Base-by-base conservation (phyloP, 495 filamentous ascomycete species). In the Hyaloscypha bicolor region DNA sequence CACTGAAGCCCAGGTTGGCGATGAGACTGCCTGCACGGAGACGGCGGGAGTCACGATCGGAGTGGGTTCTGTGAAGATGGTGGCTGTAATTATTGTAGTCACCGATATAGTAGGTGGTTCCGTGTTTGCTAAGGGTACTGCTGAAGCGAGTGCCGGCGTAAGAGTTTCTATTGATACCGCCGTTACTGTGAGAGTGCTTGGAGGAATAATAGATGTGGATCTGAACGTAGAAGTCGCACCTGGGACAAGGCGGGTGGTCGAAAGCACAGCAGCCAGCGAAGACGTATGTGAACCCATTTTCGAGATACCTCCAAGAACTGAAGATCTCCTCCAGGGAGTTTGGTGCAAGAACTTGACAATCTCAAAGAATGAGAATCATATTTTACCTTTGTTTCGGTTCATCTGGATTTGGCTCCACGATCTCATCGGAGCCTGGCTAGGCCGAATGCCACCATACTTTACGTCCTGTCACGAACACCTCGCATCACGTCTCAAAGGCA, bases 81-180 rank as follows among this genome's bases (percentile, higher is more conserved):
- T 12, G 53, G 22, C 21, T 29, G 53, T 32, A 29, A 29, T 56
- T 32, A 29, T 19, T 32, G 53, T 25, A 32, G 53, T 56, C 21
- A 56, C 53, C 9, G 19, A 56, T 56, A 56, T 29, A 29, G 25
- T 14, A 22, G 9, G 6, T 32, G 53, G 22, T 29, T 29, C 53
- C 29, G 22, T 32, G 30, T 29, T 56, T 30, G 4, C 53, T 56
- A 32, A 30, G 16, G 53, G 19, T 2, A 16, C 78, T 16, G 16
- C 42, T 48, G 42, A 48, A 48, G 42, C 42, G 42, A 48, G 8
- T 48, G 42, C 16, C 42, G 16, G 11, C 42, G 42, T 14, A 19
- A 16, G 42, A 19, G 42, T 37, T 12, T 37, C 35, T 37, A 37
- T 37, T 37, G 35, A 37, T 37, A 37, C 35, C 35, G 35, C 35